These are phyloP conservation scores for Ambispora gerdemannii DNA, from an alignment of 192 early-diverging fungal genomes.

Conservation along the genomic window DNA sequence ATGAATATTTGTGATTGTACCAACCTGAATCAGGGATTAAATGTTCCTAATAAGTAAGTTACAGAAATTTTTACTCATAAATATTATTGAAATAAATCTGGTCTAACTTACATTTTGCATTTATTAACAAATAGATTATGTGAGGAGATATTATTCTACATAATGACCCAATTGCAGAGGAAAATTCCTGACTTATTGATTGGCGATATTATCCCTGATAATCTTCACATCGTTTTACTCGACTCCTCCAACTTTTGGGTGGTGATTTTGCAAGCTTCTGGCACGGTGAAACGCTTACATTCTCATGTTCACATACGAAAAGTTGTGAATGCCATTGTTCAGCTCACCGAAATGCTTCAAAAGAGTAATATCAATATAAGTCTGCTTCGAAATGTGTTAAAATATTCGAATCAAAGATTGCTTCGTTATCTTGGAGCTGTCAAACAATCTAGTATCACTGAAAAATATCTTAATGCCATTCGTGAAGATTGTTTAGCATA, in stretches of 20 bases:
- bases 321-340: neutral
- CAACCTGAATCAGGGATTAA: neutral
- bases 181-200: neutral
- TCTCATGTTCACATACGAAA: neutral
- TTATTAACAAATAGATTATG: neutral
- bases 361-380: neutral
- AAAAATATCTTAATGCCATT: neutral
- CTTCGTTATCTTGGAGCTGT: neutral
- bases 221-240: neutral
- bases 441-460: neutral
- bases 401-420: neutral
- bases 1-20: neutral
- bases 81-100: neutral
- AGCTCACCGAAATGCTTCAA: neutral
- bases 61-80: neutral
- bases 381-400: neutral
- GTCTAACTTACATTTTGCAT: neutral
- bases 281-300: neutral
- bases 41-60: neutral
- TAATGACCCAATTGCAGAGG: neutral
- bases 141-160: constrained; percentile 3
- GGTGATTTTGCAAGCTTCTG: neutral
- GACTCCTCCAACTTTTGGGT: neutral
- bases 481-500: neutral
- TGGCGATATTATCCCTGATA: neutral